These are phyloP conservation scores for Albatrellus ellisii DNA, from an alignment of 768 basidiomycete genomes.

Conservation along the genomic window DNA sequence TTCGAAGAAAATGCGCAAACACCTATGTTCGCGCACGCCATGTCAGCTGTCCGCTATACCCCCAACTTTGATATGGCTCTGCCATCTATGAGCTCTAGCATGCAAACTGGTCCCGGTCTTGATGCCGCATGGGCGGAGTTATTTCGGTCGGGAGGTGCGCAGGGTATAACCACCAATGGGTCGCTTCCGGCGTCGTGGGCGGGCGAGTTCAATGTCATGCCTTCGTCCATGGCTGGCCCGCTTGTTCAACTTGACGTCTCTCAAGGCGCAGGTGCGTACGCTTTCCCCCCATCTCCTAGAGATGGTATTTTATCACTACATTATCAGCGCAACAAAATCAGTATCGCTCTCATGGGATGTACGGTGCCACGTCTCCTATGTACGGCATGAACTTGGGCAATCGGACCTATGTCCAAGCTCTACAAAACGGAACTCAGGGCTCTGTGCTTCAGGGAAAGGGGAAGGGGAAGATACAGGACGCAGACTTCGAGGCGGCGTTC, in stretches of 20 bases:
- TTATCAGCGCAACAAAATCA: too few relatives aligned
- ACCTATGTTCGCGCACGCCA: too few relatives aligned
- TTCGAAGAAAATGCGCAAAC: slow-evolving; percentile 39
- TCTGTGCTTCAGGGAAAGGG: slow-evolving; percentile 31
- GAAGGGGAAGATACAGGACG: slow-evolving; percentile 70
- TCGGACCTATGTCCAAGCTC: slow-evolving; percentile 11
- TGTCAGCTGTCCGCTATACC: slow-evolving; percentile 19
- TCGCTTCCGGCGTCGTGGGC: slow-evolving; percentile 8
- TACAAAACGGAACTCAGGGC: slow-evolving; percentile 6
- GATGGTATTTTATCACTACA: too few relatives aligned
- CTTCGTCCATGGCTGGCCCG: too few relatives aligned
- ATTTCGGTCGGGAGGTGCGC: background rate
- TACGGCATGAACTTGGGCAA: slow-evolving; percentile 14
- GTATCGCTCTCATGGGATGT: too few relatives aligned
- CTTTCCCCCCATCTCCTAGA: too few relatives aligned
- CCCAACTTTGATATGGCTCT: slow-evolving; percentile 23
- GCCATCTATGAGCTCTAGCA: slow-evolving; percentile 11
- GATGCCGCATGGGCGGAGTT: slow-evolving; percentile 8
- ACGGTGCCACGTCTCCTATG: too few relatives aligned
- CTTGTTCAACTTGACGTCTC: too few relatives aligned
- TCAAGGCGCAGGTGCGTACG: too few relatives aligned
- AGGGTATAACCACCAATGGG: background rate
- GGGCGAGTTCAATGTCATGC: slow-evolving; percentile 19
- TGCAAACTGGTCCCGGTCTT: background rate
- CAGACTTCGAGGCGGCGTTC: slow-evolving; percentile 81